These are phyloP conservation scores for Ophiocordyceps unilateralis DNA, from an alignment of 2,329 filamentous ascomycete genomes.

Conservation along the genomic window DNA sequence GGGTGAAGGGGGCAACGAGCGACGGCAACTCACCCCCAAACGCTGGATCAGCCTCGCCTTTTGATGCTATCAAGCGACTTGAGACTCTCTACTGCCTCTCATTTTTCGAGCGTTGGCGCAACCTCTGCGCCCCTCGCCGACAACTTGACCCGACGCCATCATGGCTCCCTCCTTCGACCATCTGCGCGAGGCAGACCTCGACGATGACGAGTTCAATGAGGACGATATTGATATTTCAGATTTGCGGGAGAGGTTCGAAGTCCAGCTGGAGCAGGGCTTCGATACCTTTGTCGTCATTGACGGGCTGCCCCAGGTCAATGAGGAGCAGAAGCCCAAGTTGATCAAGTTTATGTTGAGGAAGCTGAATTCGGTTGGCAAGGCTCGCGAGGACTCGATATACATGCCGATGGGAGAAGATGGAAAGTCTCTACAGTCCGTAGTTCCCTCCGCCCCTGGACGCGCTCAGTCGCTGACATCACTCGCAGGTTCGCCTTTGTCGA, in stretches of 20 bases:
- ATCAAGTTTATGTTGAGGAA: conserved; percentile 94
- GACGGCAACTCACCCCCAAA: background rate
- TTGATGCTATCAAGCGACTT: background rate
- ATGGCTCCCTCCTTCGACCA: conserved; percentile 88
- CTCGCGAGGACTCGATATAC: conserved; percentile 71
- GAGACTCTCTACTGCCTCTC: background rate
- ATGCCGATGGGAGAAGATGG: conserved; percentile 88
- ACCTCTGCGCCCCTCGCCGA: background rate
- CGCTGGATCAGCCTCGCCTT: background rate
- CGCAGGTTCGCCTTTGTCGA: conserved; percentile 89
- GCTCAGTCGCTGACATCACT: conserved; percentile 2
- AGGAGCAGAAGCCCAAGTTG: conserved; percentile 84
- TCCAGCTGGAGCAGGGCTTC: conserved; percentile 86
- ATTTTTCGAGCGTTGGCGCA: background rate
- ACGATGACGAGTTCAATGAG: conserved; percentile 73
- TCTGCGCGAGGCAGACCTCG: conserved; percentile 77
- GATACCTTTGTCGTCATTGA: conserved; percentile 95
- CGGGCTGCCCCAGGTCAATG: conserved; percentile 74
- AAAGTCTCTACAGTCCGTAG: conserved; percentile 64
- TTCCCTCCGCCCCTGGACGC: background rate
- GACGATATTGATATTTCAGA: conserved; percentile 93
- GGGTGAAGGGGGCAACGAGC: conserved; percentile 3
- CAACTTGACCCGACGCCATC: conserved; percentile 24
- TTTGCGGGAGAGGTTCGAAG: conserved; percentile 84
- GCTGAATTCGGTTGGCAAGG: conserved; percentile 69